Evolutionary conservation across 257 asterid genomes (phyloP).

Genomic region (Ajuga chamaepitys): DNA sequence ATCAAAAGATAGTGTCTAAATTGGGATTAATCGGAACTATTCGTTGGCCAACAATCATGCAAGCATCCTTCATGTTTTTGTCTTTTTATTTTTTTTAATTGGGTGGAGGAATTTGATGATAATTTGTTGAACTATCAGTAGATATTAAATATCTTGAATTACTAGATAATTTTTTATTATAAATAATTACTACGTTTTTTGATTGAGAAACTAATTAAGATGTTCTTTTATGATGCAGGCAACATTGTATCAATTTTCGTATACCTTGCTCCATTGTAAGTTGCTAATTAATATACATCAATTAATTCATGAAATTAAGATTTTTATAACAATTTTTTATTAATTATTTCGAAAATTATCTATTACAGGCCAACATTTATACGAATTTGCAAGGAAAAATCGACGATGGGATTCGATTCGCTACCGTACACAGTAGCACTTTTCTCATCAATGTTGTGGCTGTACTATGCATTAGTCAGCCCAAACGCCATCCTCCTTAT

Average conservation of each 20-base stretch:
- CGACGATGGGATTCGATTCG: conserved; percentile 46
- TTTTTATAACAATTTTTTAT: too few relatives aligned
- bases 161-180: too few relatives aligned
- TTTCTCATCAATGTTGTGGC: conserved; percentile 46
- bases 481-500: conserved; percentile 33
- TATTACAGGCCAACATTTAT: conserved; percentile 46
- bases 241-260: conserved; percentile 63
- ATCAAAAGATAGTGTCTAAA: too few relatives aligned
- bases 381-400: conserved; percentile 38
- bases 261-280: conserved; percentile 81
- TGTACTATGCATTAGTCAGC: conserved; percentile 44
- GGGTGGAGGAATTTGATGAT: not conserved
- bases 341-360: too few relatives aligned
- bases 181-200: too few relatives aligned
- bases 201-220: too few relatives aligned
- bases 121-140: not conserved
- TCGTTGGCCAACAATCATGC: too few relatives aligned
- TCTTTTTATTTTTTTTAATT: not conserved
- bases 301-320: too few relatives aligned
- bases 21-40: too few relatives aligned
- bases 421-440: conserved; percentile 47
- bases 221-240: conserved; percentile 45
- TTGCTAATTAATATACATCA: too few relatives aligned
- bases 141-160: not conserved
- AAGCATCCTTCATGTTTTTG: too few relatives aligned